A percentile compares a stretch with the other conserved stretches of the same genome.
Conservation (phyloP, 495 filamentous ascomycete species). For the Bryoglossum gracile region DNA sequence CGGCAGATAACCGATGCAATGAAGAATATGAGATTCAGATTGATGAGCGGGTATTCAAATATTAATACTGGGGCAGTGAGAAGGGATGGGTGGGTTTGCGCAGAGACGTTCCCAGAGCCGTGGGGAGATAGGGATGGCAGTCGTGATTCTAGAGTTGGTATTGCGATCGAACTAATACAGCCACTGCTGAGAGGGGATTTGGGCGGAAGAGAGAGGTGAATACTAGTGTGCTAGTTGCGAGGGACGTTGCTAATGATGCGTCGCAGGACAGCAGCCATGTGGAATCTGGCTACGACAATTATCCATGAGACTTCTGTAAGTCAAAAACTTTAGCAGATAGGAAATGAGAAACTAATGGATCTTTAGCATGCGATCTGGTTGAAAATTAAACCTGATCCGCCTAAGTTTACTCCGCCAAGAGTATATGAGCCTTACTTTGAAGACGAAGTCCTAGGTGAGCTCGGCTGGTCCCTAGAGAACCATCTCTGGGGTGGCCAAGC, state of each 20-base stretch:
- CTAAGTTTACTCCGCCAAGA: not conserved
- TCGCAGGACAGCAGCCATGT: not conserved
- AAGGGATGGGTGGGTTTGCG: not conserved
- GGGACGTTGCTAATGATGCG: too few relatives aligned
- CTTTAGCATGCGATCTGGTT: not conserved
- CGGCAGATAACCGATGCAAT: not conserved
- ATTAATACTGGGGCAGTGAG: not conserved
- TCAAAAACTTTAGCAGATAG: not conserved
- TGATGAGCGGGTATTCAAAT: constrained; percentile 5
- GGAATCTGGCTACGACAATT: not conserved
- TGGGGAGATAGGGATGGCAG: not conserved
- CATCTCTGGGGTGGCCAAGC: not conserved
- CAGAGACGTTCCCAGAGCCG: not conserved
- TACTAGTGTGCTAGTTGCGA: too few relatives aligned
- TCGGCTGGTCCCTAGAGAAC: not conserved
- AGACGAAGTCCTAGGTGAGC: not conserved
- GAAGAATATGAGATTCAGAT: not conserved
- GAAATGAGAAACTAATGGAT: not conserved
- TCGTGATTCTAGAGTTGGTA: not conserved
- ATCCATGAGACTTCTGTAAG: constrained; percentile 2
- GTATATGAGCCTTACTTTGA: constrained; percentile 7
- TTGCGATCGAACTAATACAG: constrained; percentile 3
- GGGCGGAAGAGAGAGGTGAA: not conserved
- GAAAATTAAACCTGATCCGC: not conserved
- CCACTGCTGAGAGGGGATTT: constrained; percentile 9